Conservation (phyloP, 202 grass and related monocot species). For the Carex arenaria region DNA sequence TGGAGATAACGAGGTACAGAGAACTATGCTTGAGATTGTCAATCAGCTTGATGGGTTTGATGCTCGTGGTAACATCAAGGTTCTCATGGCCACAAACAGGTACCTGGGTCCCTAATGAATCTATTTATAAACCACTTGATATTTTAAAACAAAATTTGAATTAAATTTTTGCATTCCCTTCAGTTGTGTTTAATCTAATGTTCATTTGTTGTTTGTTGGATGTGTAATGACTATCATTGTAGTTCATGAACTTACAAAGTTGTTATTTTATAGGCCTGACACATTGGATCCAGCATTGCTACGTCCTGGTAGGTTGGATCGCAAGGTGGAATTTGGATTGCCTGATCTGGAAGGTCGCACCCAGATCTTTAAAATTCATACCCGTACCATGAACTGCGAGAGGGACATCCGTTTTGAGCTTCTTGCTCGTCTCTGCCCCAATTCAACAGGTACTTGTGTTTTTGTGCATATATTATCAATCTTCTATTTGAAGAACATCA, state of each 20-base stretch:
- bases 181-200: not conserved
- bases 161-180: not conserved
- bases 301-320: conserved; percentile 79
- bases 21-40: conserved; percentile 97
- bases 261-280: conserved; percentile 45
- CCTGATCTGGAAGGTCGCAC: conserved; percentile 81
- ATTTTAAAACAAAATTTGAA: not conserved
- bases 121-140: not conserved
- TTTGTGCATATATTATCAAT: not conserved
- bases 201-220: not conserved
- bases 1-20: conserved; percentile 91
- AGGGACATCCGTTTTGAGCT: conserved; percentile 84
- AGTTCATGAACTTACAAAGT: not conserved
- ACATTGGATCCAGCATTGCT: conserved; percentile 81
- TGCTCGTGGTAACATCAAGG: conserved; percentile 92
- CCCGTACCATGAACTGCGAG: conserved; percentile 85
- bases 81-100: conserved; percentile 99
- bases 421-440: conserved; percentile 82
- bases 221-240: not conserved
- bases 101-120: conserved; percentile 17
- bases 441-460: conserved; percentile 62
- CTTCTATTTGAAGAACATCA: not conserved
- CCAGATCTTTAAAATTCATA: conserved; percentile 96
- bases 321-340: conserved; percentile 83
- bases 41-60: conserved; percentile 98